Base-by-base conservation (phyloP, 371 early-diverging fungal genomes). In the Saksenaea oblongispora region DNA sequence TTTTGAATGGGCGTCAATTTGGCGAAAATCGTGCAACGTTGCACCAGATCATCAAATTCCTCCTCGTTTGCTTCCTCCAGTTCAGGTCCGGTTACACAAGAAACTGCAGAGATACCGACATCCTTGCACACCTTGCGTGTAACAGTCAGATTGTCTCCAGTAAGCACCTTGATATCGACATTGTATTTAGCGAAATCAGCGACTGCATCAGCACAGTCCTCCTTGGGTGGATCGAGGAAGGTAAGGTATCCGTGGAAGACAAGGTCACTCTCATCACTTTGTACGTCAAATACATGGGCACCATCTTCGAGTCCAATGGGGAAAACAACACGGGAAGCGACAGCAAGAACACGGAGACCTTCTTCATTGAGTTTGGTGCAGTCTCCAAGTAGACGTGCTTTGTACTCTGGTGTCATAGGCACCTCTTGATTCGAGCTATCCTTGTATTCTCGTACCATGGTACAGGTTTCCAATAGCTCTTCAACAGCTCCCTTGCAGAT, bases 191-290 rank as follows among this genome's bases (percentile, higher is more conserved):
- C 95, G 89, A 69, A 96, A 95, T 47, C 88, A 83, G 94, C 96
- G 68, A 98, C 89, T 14, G 96, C 97, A 70, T 96, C 95, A 75
- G 95, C 93, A 18, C 97, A 97, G 59, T 96, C 98, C 66, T 95
- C 95, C 77, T 96, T 96, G 66, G 97, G 98, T 54, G 97, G 98
- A 76, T 96, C 98, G 69, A 94, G 93, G 11, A 98, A 84, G 7
- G 93, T 90, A 22, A 87, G 84, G 24, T 97, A 83, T 27, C 96
- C 98, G 42, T 92, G 86, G 79, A 97, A 95, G 37, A 85, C 87
- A 66, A 92, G 85, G 34, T 84, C 83, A 27, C 94, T 92, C 62
- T 80, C 75, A 13, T 78, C 70, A 31, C 91, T 85, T 74, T 91
- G 91, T 44, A 51, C 34, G 58, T 81, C 79, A 74, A 96, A 97